Conservation (phyloP, 805 yeast genomes). For the Kluyveromyces siamensis region DNA sequence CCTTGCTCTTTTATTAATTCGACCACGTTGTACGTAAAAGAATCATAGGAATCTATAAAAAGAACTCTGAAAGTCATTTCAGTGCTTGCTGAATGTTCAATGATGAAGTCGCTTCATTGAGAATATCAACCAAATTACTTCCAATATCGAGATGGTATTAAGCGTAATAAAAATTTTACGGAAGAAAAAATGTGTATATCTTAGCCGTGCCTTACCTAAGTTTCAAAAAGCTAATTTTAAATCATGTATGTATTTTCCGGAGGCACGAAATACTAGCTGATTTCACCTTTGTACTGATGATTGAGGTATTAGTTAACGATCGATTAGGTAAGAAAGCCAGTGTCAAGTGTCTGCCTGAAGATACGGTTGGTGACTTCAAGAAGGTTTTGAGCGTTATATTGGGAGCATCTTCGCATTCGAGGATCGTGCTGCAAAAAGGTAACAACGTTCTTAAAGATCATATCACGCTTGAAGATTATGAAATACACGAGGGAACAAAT, state of each 20-base stretch:
- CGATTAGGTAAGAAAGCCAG: conserved; percentile 78
- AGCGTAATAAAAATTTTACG: too few species aligned
- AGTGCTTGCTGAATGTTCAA: background rate
- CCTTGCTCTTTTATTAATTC: conserved; percentile 45
- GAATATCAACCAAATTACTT: too few species aligned
- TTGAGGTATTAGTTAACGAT: conserved; percentile 66
- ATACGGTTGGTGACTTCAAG: conserved; percentile 85
- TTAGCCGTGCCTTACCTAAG: too few species aligned
- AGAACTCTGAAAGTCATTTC: conserved; percentile 16
- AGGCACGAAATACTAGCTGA: background rate
- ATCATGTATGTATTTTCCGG: too few species aligned
- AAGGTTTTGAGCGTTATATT: conserved; percentile 73
- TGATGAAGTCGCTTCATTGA: background rate
- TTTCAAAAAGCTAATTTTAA: too few species aligned
- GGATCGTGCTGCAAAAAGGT: conserved; percentile 71
- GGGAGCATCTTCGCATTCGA: conserved; percentile 60
- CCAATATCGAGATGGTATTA: too few species aligned
- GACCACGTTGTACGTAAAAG: conserved; percentile 79
- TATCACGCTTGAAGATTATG: conserved; percentile 88
- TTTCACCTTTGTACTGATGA: conserved; percentile 33
- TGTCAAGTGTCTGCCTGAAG: conserved; percentile 82
- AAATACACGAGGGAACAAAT: conserved; percentile 81
- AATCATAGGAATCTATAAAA: conserved; percentile 84
- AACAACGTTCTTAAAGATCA: conserved; percentile 80
- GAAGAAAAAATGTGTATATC: too few species aligned